Base-by-base conservation (phyloP, 768 basidiomycete species). In the Tulasnella sp. region DNA sequence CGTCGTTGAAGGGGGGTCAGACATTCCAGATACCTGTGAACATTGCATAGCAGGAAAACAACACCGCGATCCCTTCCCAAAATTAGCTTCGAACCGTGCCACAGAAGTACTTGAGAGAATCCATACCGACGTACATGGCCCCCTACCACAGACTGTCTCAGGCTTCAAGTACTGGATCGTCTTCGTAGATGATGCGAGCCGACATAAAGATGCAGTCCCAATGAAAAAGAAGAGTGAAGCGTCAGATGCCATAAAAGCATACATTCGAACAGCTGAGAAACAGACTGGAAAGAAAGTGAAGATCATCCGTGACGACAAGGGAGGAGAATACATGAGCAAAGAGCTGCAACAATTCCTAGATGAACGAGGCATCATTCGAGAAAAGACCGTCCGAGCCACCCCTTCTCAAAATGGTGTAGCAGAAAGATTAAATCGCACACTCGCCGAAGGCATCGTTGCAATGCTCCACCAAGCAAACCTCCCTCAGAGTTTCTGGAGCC, bases 261-360 rank as follows among this genome's bases (percentile, higher is more conserved):
- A 79, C 84, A 86, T 86, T 79, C 84, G 84, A 0, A 81, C 77
- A 52, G 85, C 83, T 3, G 86, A 87, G 81, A 85, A 72, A 16
- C 82, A 82, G 48, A 82, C 82, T n/a, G 85, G 83, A 0, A 48
- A 34, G 8, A 81, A 80, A 24, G 81, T 86, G 48, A 83, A 83
- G 75, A 75, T 74, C 3, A 68, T 86, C 42, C 83, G 83, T 27
- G 82, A 85, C 75, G 85, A 87, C 82, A 84, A 86, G 72, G 87
- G 85, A 9, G 86, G 85, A 1, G 86, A 87, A 79, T 87, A 83
- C 82, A 85, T 84, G 74, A 82, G 80, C n/a, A 46, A 71, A 8
- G 73, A 74, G 1, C 78, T 80, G 2, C 31, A 21, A 9, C 27
- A n/a, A n/a, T 81, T 39, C 80, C 42, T 58, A 19, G 44, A 44